These are phyloP conservation scores for Chlorella vulgaris DNA, from an alignment of 139 green algal genomes.

Conservation along the genomic window DNA sequence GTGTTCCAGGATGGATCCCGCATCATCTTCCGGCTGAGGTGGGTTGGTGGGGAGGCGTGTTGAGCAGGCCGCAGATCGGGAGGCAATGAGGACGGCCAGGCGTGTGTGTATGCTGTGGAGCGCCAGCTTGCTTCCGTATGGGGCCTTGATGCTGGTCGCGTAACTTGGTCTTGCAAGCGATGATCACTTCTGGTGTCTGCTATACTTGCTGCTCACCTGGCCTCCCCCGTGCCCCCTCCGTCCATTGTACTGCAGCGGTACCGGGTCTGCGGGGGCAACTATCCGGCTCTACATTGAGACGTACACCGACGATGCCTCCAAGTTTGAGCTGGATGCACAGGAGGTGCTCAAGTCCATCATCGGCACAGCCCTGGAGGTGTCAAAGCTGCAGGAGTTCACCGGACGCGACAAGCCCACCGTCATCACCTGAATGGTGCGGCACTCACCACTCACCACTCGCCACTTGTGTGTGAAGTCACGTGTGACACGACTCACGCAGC, in stretches of 20 bases:
- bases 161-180: no score
- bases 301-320: slow-evolving; percentile 84
- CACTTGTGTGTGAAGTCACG: no score
- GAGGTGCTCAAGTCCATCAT: slow-evolving; percentile 79
- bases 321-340: slow-evolving; percentile 84
- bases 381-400: slow-evolving; percentile 91
- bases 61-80: no score
- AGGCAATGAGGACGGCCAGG: no score
- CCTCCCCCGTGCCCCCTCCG: not conserved
- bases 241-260: slow-evolving; percentile 65
- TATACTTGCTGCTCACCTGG: not conserved
- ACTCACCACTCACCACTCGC: no score
- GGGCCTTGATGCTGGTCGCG: not conserved
- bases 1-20: slow-evolving; percentile 94
- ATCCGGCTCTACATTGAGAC: slow-evolving; percentile 99
- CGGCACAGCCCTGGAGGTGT: slow-evolving; percentile 76
- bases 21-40: slow-evolving; percentile 94
- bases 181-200: not conserved
- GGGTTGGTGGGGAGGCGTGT: not conserved
- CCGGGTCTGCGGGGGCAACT: slow-evolving; percentile 91
- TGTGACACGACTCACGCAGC: no score
- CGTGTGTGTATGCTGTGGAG: no score
- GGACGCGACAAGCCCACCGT: slow-evolving; percentile 96
- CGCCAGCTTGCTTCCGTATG: no score
- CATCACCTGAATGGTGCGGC: slow-evolving; percentile 85